A percentile compares a stretch with the other conserved stretches of the same genome.
These are phyloP conservation scores for Epichloe elymi DNA, from an alignment of 2,329 filamentous ascomycete genomes.

Conservation along the genomic window DNA sequence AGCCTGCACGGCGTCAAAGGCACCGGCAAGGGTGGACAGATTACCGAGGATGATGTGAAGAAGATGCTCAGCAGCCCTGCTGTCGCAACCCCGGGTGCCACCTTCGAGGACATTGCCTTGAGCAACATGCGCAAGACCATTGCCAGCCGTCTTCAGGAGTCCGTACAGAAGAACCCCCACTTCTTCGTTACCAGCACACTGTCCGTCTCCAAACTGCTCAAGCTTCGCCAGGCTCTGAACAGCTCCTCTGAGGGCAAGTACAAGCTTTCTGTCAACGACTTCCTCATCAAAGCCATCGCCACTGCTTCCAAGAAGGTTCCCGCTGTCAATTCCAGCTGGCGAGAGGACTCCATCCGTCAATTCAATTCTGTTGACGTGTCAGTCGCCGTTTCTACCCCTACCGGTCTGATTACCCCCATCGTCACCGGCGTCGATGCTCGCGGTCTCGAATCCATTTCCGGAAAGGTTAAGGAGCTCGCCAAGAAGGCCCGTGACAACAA, in stretches of 20 bases:
- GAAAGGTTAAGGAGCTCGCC: slow-evolving; percentile 86
- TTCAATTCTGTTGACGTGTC: slow-evolving; percentile 89
- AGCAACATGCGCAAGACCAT: slow-evolving; percentile 97
- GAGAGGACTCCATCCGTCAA: slow-evolving; percentile 79
- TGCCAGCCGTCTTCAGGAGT: slow-evolving; percentile 77
- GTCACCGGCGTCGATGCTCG: slow-evolving; percentile 79
- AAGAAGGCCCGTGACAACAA: slow-evolving; percentile 94
- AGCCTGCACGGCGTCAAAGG: slow-evolving; percentile 71
- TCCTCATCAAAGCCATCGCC: slow-evolving; percentile 92
- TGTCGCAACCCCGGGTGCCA: slow-evolving; percentile 43
- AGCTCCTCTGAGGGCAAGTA: slow-evolving; percentile 79
- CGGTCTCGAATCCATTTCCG: slow-evolving; percentile 78
- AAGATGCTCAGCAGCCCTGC: slow-evolving; percentile 55
- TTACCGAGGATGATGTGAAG: slow-evolving; percentile 88
- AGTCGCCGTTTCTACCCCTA: slow-evolving; percentile 86
- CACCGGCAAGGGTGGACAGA: slow-evolving; percentile 69
- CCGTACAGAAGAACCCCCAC: slow-evolving; percentile 87
- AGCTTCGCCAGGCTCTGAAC: slow-evolving; percentile 91
- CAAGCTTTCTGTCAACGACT: slow-evolving; percentile 99
- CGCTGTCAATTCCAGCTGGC: slow-evolving; percentile 91
- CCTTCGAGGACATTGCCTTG: slow-evolving; percentile 74
- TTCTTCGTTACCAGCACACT: slow-evolving; percentile 90
- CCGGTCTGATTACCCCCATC: slow-evolving; percentile 93
- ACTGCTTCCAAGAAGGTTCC: slow-evolving; percentile 88
- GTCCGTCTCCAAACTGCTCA: slow-evolving; percentile 89